Base-by-base conservation (phyloP, 495 filamentous ascomycete species). In the Aspergillus campestris region DNA sequence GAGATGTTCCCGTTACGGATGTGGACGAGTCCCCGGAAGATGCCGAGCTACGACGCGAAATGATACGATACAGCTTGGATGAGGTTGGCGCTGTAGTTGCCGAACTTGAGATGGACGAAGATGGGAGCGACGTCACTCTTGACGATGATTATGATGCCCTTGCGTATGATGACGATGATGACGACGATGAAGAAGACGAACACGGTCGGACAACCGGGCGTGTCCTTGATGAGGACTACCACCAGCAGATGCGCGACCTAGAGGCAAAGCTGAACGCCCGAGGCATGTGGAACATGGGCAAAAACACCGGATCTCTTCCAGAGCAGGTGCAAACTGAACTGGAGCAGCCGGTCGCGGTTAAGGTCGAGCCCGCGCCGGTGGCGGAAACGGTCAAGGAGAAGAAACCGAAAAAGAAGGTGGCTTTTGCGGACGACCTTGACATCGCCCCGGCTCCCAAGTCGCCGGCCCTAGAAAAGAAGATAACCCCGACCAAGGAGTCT, bases 11-110 rank as follows among this genome's bases (percentile, higher is more conserved):
- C 3, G 51, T 69, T 31, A 54, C 56, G 3, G 56, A 69, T 34
- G 46, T 79, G 0, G 71, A 86, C 43, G 94, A 98, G 54, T 78
- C 86, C 0, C 62, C 72, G 3, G 89, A 94, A 50, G 90, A 94
- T 57, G 82, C 86, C 8, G 69, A 70, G n/a, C 62, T 94, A 3
- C 85, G 94, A 8, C 79, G 83, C 43, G 80, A 96, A 52, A 97
- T 98, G 92, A 65, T 96, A n/a, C 71, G 85, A 48, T 97, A 96
- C 55, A 82, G 82, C 38, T 78, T 92, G 61, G 63, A 80, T 36
- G 89, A 95, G 52, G 81, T 98, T 43, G 87, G 87, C 1, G 77
- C 86, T 18, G 84, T 98, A 2, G 91, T 98, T 6, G 91, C 91
- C n/a, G 89, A 96, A 66, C 71, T 98, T 30, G 78, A 92, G 45